These are phyloP conservation scores for Wallacemonas sp. DNA, from an alignment of 208 protist genomes.

Conservation along the genomic window DNA sequence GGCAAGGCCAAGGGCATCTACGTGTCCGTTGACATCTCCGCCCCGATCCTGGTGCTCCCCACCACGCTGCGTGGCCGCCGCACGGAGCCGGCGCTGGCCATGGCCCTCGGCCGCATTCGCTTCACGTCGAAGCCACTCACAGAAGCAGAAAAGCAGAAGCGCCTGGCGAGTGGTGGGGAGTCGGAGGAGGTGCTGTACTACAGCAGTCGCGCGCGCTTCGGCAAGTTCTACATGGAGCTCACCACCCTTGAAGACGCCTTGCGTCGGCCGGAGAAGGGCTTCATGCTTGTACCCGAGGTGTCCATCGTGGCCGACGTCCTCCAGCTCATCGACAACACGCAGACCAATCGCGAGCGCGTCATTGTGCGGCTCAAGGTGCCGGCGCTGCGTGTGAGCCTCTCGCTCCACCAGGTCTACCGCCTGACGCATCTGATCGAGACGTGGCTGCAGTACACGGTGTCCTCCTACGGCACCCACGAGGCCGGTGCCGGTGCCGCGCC, in stretches of 20 bases:
- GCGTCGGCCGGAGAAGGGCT: conserved; percentile 50
- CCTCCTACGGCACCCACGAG: not conserved
- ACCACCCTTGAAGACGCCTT: conserved; percentile 67
- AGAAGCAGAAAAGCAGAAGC: conserved; percentile 58
- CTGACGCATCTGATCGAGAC: conserved; percentile 75
- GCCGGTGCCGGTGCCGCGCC: not conserved
- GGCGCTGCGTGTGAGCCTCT: conserved; percentile 53
- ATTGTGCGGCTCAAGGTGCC: conserved; percentile 81
- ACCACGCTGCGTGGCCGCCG: conserved; percentile 37
- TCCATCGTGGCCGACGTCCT: conserved; percentile 67
- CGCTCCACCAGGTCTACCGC: conserved; percentile 74
- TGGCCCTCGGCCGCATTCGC: conserved; percentile 72
- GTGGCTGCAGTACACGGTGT: conserved; percentile 44
- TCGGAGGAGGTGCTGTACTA: conserved; percentile 76
- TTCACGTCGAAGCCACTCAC: conserved; percentile 67
- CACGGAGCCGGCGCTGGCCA: conserved; percentile 52
- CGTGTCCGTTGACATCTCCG: conserved; percentile 70
- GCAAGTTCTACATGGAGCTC: conserved; percentile 78
- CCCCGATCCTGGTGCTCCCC: conserved; percentile 75
- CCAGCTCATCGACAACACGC: conserved; percentile 64
- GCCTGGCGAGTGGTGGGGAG: conserved; percentile 23
- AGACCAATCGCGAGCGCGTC: conserved; percentile 46
- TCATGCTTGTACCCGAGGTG: conserved; percentile 76
- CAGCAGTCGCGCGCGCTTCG: conserved; percentile 63
- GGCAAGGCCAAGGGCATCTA: conserved; percentile 58